Evolutionary conservation across 2,329 filamentous ascomycete genomes (phyloP).

Genomic region (Ophiostoma ulmi): DNA sequence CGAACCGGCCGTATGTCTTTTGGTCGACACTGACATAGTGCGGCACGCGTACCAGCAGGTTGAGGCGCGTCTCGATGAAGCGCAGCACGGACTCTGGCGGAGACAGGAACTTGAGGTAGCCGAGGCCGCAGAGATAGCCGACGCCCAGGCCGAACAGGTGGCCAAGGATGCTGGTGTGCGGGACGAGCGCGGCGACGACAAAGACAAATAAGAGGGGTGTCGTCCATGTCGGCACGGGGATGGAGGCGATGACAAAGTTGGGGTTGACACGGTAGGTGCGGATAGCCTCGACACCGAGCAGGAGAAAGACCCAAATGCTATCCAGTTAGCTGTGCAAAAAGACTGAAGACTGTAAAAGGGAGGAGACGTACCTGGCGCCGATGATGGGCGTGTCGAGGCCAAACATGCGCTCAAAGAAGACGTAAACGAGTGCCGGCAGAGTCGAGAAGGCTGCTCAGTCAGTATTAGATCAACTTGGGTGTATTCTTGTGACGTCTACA

Average conservation of each 20-base stretch:
- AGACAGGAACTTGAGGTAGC: conserved; percentile 82
- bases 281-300: conserved; percentile 79
- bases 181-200: conserved; percentile 69
- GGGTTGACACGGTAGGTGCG: conserved; percentile 80
- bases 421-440: conserved; percentile 76
- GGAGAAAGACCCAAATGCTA: conserved; percentile 88
- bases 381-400: conserved; percentile 67
- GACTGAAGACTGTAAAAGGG: background rate
- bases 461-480: background rate
- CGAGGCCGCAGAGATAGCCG: conserved; percentile 86
- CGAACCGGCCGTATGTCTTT: conserved; percentile 90
- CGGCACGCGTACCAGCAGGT: conserved; percentile 74
- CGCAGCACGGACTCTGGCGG: conserved; percentile 83
- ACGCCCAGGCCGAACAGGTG: conserved; percentile 79
- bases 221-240: conserved; percentile 84
- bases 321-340: conserved; percentile 26
- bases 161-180: conserved; percentile 76
- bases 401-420: conserved; percentile 71
- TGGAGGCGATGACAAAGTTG: conserved; percentile 58
- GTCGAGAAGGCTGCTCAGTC: conserved; percentile 60
- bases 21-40: conserved; percentile 94
- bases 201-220: conserved; percentile 75
- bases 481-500: background rate
- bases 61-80: conserved; percentile 84
- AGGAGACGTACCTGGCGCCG: conserved; percentile 65